Evolutionary conservation across 352 stramenopile genomes (phyloP).

Genomic region (Phytophthora colocasiae): DNA sequence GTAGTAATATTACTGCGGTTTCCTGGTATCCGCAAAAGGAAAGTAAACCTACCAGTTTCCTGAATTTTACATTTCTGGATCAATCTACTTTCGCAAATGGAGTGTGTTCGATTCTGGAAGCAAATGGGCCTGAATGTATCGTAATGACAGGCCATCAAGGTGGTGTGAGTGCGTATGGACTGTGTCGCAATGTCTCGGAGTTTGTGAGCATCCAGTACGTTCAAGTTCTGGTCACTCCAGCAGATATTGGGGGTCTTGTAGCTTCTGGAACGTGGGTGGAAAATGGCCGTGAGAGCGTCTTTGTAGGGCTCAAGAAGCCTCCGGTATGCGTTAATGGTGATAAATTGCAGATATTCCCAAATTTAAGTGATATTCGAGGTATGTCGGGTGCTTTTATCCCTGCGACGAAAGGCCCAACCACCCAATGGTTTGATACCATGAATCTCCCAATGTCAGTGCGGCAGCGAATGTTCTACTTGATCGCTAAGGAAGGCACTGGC

Average conservation of each 20-base stretch:
- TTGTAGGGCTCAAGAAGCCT: conserved; percentile 32
- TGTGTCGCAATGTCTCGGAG: conserved; percentile 43
- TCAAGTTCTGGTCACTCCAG: conserved; percentile 38
- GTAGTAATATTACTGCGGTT: conserved; percentile 31
- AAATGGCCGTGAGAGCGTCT: conserved; percentile 39
- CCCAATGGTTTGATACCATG: conserved; percentile 46
- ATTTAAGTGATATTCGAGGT: conserved; percentile 19
- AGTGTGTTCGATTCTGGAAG: conserved; percentile 35
- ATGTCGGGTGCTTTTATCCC: conserved; percentile 30
- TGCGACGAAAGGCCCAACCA: conserved; percentile 20
- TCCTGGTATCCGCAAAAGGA: conserved; percentile 44
- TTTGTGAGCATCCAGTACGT: conserved; percentile 47
- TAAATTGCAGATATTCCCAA: conserved; percentile 22
- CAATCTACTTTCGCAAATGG: conserved; percentile 23
- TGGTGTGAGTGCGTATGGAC: conserved; percentile 42
- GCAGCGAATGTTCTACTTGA: conserved; percentile 40
- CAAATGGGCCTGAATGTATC: conserved; percentile 40
- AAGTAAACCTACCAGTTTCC: conserved; percentile 34
- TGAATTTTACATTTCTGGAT: conserved; percentile 40
- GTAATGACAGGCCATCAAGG: conserved; percentile 50
- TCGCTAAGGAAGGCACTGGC: conserved; percentile 26
- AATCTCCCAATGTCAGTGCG: conserved; percentile 31
- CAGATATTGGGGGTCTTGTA: conserved; percentile 43
- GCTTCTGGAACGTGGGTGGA: conserved; percentile 40
- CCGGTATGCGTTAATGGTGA: conserved; percentile 22